Conservation (phyloP, 2,329 filamentous ascomycete genomes). For the Aspergillus glaucus region DNA sequence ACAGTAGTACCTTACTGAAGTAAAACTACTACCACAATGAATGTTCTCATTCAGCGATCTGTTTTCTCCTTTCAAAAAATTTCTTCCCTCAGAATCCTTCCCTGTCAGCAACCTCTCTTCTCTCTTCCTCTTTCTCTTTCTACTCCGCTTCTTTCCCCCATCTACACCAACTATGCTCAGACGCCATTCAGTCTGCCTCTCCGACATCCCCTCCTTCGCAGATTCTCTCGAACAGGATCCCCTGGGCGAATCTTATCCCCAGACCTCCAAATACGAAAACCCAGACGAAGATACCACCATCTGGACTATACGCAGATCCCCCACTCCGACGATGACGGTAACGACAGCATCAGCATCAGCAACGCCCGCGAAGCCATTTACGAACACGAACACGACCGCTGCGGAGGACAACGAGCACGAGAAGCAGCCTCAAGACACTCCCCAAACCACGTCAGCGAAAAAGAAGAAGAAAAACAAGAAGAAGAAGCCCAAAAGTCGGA, state of each 20-base stretch:
- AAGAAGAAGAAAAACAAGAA: neutral
- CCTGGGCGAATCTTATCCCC: neutral
- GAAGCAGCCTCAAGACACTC: neutral
- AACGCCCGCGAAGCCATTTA: too few species aligned
- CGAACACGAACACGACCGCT: neutral
- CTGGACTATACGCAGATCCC: too few species aligned
- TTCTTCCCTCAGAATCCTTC: neutral
- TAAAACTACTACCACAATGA: too few species aligned
- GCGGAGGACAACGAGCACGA: neutral
- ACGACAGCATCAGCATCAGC: too few species aligned
- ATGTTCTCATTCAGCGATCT: neutral
- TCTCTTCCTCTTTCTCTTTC: neutral
- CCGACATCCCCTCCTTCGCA: conserved; percentile 7
- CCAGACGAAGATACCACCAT: neutral
- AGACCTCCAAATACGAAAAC: neutral
- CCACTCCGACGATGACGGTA: too few species aligned
- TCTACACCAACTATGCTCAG: conserved; percentile 5
- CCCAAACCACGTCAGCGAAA: neutral
- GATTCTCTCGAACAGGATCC: conserved; percentile 2
- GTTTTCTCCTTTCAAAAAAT: neutral
- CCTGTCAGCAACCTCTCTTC: neutral
- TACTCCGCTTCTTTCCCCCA: neutral
- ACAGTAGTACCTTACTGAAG: too few species aligned
- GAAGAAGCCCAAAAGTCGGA: neutral
- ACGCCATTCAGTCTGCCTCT: conserved; percentile 12